phyloP scores from a whole-genome alignment of 1,284 basidiomycete genomes.

The Rhodotorula sp. region DNA sequence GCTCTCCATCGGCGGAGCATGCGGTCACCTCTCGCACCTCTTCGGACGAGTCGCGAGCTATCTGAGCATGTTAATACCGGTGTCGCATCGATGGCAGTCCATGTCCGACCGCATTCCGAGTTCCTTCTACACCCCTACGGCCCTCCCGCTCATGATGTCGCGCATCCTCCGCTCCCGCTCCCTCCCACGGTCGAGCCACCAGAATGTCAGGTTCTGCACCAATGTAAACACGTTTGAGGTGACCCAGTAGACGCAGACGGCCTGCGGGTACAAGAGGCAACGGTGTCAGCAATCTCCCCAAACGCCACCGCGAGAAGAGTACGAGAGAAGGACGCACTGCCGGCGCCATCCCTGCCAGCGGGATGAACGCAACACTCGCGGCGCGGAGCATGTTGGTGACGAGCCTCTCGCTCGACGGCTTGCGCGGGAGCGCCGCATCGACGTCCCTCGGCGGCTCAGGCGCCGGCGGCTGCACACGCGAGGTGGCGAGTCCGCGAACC shows the following conservation, averaged over 20 bases:
- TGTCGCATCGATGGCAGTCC: no score
- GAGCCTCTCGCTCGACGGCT: conserved; percentile 52
- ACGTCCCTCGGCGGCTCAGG: neutral
- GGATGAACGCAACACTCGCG: conserved; percentile 69
- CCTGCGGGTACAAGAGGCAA: conserved; percentile 56
- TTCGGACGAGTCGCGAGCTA: no score
- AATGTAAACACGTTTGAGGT: conserved; percentile 78
- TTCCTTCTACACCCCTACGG: neutral
- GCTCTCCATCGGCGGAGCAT: neutral
- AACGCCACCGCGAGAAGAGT: neutral
- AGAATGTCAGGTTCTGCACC: conserved; percentile 71
- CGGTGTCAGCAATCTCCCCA: neutral
- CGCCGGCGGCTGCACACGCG: neutral
- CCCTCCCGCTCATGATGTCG: conserved; percentile 20
- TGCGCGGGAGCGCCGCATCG: neutral
- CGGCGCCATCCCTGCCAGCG: conserved; percentile 73
- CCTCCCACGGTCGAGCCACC: conserved; percentile 51
- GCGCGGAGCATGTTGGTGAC: conserved; percentile 65
- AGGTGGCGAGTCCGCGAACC: conserved; percentile 3
- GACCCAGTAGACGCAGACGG: conserved; percentile 78
- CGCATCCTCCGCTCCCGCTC: conserved; percentile 21
- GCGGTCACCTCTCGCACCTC: no score
- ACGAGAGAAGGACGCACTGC: conserved; percentile 60
- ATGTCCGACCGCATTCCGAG: no score
- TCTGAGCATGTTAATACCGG: no score